Conservation (phyloP, 2,329 filamentous ascomycete genomes). For the Claviceps cyperi region DNA sequence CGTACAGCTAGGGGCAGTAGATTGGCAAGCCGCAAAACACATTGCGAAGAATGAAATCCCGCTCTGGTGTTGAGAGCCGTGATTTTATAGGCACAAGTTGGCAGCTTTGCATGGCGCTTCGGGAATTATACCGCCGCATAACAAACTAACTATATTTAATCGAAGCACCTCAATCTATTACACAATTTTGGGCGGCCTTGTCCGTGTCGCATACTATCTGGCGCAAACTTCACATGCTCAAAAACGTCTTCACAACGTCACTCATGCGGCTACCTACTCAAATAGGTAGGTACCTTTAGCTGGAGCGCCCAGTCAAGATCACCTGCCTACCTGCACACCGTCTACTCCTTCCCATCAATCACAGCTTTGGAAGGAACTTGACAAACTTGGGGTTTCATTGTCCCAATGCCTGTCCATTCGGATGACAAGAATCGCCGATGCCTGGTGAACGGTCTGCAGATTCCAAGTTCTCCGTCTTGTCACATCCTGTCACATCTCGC, state of each 20-base stretch:
- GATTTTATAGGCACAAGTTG: not conserved
- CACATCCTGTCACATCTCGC: not conserved
- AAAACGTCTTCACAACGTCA: not conserved
- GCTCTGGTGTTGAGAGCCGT: not conserved
- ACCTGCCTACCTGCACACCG: too few relatives aligned
- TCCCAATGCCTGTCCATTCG: not conserved
- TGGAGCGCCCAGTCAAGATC: too few relatives aligned
- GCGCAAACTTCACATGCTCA: not conserved
- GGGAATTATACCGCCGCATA: not conserved
- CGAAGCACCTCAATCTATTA: not conserved
- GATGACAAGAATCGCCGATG: not conserved
- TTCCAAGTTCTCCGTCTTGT: not conserved
- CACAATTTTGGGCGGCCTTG: not conserved
- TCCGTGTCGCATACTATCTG: not conserved
- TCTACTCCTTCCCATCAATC: not conserved
- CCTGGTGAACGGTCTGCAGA: not conserved
- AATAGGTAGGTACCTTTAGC: too few relatives aligned
- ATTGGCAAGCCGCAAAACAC: not conserved
- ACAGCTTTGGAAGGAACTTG: not conserved
- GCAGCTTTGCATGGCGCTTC: not conserved
- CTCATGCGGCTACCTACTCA: too few relatives aligned
- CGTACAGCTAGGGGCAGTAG: not conserved
- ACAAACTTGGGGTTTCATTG: not conserved
- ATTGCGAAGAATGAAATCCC: not conserved
- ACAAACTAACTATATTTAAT: not conserved